Percentiles rank a stretch among this genome's conserved stretches.
These are phyloP conservation scores for Aulographum hederae DNA, from an alignment of 2,329 filamentous ascomycete genomes.

Conservation along the genomic window DNA sequence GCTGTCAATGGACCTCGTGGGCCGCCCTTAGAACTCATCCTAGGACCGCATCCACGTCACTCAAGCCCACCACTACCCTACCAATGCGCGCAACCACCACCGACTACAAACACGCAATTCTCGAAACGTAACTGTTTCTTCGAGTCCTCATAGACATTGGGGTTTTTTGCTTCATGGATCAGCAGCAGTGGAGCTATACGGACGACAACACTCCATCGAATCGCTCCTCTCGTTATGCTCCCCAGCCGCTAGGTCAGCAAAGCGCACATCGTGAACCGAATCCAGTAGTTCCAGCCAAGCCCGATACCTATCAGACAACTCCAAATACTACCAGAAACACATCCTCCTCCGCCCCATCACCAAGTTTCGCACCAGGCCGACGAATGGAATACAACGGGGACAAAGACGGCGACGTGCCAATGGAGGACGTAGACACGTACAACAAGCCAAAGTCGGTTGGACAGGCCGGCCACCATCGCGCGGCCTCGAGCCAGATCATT, in stretches of 20 bases:
- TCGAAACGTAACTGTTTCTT: no score
- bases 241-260: conserved; percentile 14
- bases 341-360: background rate
- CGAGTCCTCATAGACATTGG: no score
- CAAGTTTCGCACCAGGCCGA: background rate
- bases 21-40: no score
- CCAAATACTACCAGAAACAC: background rate
- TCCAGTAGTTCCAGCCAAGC: background rate
- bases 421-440: conserved; percentile 83
- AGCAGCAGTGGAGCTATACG: conserved; percentile 19
- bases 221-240: conserved; percentile 19
- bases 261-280: conserved; percentile 14
- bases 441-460: conserved; percentile 77
- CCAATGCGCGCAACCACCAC: no score
- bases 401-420: conserved; percentile 30
- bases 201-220: conserved; percentile 14
- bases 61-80: no score
- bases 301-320: background rate
- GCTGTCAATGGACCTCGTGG: no score
- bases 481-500: conserved; percentile 55
- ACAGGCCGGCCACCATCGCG: conserved; percentile 59
- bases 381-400: conserved; percentile 15
- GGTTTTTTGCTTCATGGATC: no score
- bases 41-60: no score
- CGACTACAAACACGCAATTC: no score